Conservation (phyloP, 2,329 filamentous ascomycete genomes). For the Metarhizium sp. region DNA sequence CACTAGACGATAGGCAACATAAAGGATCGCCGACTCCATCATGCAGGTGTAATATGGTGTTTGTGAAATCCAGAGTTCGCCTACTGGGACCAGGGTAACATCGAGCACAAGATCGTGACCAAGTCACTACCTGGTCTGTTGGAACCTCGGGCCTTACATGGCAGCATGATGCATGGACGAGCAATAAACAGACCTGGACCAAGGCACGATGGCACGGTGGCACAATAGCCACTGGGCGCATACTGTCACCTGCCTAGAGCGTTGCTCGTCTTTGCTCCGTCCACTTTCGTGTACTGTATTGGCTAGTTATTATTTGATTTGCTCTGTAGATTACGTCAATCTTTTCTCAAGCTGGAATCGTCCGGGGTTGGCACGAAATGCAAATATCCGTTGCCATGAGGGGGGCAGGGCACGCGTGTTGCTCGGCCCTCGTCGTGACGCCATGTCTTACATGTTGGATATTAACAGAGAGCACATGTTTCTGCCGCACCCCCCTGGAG, state of each 20-base stretch:
- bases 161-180: not conserved
- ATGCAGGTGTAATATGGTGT: not conserved
- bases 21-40: not conserved
- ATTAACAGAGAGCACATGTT: not conserved
- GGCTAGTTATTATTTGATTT: not conserved
- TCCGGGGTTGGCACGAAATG: not conserved
- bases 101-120: not conserved
- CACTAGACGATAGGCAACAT: too few species aligned
- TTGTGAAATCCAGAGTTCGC: not conserved
- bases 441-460: constrained; percentile 6
- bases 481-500: not conserved
- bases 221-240: not conserved
- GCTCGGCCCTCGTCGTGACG: not conserved
- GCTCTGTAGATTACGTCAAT: not conserved
- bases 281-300: not conserved
- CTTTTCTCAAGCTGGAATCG: not conserved
- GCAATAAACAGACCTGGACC: not conserved
- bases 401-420: not conserved
- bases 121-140: not conserved
- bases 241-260: constrained; percentile 7
- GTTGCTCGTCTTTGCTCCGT: not conserved
- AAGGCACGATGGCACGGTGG: not conserved
- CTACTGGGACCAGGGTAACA: not conserved
- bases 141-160: not conserved
- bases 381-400: not conserved